phyloP scores from a whole-genome alignment of 2,329 filamentous ascomycete species.

The Trichoderma cornu-damae region DNA sequence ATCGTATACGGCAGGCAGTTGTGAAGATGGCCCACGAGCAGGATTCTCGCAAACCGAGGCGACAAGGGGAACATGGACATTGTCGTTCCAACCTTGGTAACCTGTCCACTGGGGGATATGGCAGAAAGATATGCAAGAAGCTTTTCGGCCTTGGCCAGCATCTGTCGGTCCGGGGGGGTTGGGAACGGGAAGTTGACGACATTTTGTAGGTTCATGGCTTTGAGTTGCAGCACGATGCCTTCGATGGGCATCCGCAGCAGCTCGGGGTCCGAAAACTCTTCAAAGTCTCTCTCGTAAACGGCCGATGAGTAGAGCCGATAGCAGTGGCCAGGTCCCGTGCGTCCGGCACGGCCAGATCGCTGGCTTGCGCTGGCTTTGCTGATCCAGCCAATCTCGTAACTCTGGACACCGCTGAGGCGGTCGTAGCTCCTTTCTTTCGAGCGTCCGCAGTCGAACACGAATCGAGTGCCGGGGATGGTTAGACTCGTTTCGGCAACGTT shows the following conservation, averaged over 20 bases:
- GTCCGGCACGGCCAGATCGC: constrained; percentile 85
- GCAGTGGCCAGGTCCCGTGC: constrained; percentile 93
- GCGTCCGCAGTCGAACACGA: constrained; percentile 91
- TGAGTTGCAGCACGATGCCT: constrained; percentile 86
- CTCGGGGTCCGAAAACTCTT: constrained; percentile 81
- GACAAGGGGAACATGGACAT: constrained; percentile 87
- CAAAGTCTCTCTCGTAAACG: constrained; percentile 84
- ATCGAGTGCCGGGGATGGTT: constrained; percentile 90
- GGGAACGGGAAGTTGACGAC: constrained; percentile 95
- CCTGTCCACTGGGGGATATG: constrained; percentile 62
- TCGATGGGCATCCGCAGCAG: constrained; percentile 89
- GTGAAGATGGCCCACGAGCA: constrained; percentile 80
- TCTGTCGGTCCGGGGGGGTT: constrained; percentile 73
- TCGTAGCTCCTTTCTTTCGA: constrained; percentile 91
- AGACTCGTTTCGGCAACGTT: constrained; percentile 97
- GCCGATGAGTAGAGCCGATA: constrained; percentile 93
- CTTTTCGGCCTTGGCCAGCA: constrained; percentile 77
- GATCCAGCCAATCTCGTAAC: constrained; percentile 92
- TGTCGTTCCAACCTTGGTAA: constrained; percentile 73
- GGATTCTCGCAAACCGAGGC: constrained; percentile 83
- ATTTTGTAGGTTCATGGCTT: constrained; percentile 86
- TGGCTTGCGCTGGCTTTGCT: constrained; percentile 95
- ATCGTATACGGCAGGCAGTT: constrained; percentile 81
- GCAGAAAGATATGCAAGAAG: constrained; percentile 82
- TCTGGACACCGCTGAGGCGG: constrained; percentile 83